Percentiles rank a stretch among this genome's conserved stretches.
phyloP scores from a whole-genome alignment of 1,284 basidiomycete species.

The Ustilago hordei region DNA sequence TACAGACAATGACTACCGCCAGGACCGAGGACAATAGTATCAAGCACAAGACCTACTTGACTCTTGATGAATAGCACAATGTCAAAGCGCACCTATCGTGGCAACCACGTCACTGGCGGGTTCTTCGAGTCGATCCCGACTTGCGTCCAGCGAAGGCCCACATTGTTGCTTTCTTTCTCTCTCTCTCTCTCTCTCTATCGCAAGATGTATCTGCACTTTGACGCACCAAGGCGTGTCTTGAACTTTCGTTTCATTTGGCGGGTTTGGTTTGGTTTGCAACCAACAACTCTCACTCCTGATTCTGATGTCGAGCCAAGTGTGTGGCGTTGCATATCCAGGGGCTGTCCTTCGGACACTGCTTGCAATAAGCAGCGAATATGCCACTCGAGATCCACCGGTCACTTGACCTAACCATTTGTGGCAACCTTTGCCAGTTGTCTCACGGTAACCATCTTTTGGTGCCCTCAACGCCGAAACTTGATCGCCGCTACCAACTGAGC shows the following conservation, averaged over 20 bases:
- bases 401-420: not conserved
- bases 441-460: constrained; percentile 1
- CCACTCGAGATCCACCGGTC: not conserved
- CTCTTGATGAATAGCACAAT: not conserved
- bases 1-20: no score
- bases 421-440: not conserved
- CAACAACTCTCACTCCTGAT: not conserved
- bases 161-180: not conserved
- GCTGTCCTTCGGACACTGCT: not conserved
- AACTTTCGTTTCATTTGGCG: not conserved
- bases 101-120: not conserved
- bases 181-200: not conserved
- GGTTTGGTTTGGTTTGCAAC: not conserved
- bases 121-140: not conserved
- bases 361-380: not conserved
- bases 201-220: not conserved
- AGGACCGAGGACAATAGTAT: no score
- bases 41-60: not conserved
- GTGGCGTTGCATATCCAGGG: not conserved
- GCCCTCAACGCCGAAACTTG: not conserved
- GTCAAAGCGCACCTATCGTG: not conserved
- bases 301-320: not conserved
- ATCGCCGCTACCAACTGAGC: not conserved
- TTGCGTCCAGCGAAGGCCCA: not conserved
- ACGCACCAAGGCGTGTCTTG: not conserved